A percentile compares a stretch with the other conserved stretches of the same genome.
Conservation (phyloP, 2,329 filamentous ascomycete genomes). For the Seiridium cupressi region DNA sequence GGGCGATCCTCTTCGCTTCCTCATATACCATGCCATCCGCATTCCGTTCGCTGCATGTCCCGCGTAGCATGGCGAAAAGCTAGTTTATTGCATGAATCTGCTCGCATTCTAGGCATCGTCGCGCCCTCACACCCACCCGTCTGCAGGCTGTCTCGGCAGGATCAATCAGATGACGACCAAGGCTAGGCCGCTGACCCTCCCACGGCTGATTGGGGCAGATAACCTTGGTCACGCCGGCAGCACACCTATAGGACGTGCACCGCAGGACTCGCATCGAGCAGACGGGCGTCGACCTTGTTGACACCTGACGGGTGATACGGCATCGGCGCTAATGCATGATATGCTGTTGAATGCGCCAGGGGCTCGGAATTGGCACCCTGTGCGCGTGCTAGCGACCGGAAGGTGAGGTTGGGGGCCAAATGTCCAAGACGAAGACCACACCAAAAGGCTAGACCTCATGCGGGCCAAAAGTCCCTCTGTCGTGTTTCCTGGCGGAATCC, state of each 20-base stretch:
- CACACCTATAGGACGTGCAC: neutral
- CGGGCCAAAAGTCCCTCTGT: neutral
- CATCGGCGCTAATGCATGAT: conserved; percentile 1
- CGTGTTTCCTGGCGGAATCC: neutral
- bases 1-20: neutral
- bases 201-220: neutral
- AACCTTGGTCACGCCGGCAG: neutral
- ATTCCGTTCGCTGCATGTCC: neutral
- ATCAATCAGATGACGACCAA: conserved; percentile 1
- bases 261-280: neutral
- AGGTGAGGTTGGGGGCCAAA: neutral
- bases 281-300: neutral
- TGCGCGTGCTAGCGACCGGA: neutral
- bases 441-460: neutral
- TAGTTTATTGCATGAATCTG: neutral
- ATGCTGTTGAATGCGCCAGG: neutral
- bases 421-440: neutral
- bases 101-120: neutral
- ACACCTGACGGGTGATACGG: conserved; percentile 2
- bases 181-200: neutral
- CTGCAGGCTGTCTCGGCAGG: neutral
- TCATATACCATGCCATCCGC: neutral
- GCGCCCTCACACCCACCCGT: neutral
- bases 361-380: neutral
- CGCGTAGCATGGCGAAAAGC: neutral